Base-by-base conservation (phyloP, 1,284 basidiomycete genomes). In the Ceratobasidium sp. region DNA sequence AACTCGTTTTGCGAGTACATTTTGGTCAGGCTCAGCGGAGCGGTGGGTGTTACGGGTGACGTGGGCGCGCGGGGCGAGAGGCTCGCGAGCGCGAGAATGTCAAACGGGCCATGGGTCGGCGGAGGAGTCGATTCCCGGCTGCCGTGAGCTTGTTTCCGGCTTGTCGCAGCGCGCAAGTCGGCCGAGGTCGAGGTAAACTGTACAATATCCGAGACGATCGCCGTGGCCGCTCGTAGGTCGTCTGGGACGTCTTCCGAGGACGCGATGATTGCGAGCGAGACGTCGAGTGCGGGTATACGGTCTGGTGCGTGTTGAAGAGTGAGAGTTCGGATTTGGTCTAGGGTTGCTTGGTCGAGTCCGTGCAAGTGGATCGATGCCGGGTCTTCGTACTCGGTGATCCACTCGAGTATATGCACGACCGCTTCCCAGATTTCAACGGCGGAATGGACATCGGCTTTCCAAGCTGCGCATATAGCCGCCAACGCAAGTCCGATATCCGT, bases 1-100 rank as follows among this genome's bases (percentile, higher is more conserved):
- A 78, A 78, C 55, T 78, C 77, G 77, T 78, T 78, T 60, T 71
- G 68, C 27, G 77, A 78, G 67, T 78, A 78, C 57, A 64, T 78
- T 57, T 78, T 78, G n/a, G 77, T 70, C 3, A 78, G 46, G n/a
- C 50, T 71, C 5, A 71, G 69, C 3, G 69, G 69, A n/a, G 69
- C 69, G 33, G 52, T 35, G 35, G 69, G 69, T 54, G 69, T 50
- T 23, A 71, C 35, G 33, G 69, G 69, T 16, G 69, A 71, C 16
- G 69, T 71, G 33, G 69, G 69, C 14, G 69, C 69, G 12, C 69
- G 69, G 27, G 69, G 69, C 10, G 69, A 71, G 18, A 71, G 18
- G 30, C 69, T 71, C 30, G 69, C 69, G 38, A 71, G 69, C 20
- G 69, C 69, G 54, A 71, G 55, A 46, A 71, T 46, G 33, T 71